A percentile compares a stretch with the other conserved stretches of the same genome.
Evolutionary conservation across 352 stramenopile species (phyloP).

Genomic region (Globisporangium paddicum): DNA sequence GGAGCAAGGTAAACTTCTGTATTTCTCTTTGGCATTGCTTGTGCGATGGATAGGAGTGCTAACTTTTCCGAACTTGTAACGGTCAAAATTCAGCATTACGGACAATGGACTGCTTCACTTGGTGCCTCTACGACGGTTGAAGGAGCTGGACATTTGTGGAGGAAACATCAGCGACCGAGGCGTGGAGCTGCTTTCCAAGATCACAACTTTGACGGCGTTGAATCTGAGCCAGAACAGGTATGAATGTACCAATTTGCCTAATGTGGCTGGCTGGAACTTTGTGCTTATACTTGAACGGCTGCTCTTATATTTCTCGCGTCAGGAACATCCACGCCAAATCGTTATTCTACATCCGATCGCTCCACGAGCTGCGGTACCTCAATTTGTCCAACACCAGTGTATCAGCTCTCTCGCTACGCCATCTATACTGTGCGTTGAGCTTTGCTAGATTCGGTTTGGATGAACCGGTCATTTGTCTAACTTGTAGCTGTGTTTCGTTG

Average conservation of each 20-base stretch:
- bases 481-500: neutral
- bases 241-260: neutral
- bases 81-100: conserved; percentile 33
- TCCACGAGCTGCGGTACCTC: conserved; percentile 54
- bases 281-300: neutral
- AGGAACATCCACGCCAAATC: conserved; percentile 75
- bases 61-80: neutral
- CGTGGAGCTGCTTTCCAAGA: conserved; percentile 68
- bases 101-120: conserved; percentile 69
- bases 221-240: conserved; percentile 83
- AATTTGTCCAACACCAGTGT: conserved; percentile 80
- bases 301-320: neutral
- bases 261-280: neutral
- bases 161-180: conserved; percentile 64
- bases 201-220: conserved; percentile 65
- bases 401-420: conserved; percentile 54
- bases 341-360: conserved; percentile 46
- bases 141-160: conserved; percentile 63
- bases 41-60: neutral
- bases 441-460: neutral
- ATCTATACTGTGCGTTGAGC: conserved; percentile 53
- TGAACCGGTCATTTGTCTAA: neutral
- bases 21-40: neutral
- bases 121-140: conserved; percentile 36
- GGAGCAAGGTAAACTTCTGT: conserved; percentile 45